Evolutionary conservation across 805 yeast species (phyloP).

Genomic region (Suhomyces sp.): DNA sequence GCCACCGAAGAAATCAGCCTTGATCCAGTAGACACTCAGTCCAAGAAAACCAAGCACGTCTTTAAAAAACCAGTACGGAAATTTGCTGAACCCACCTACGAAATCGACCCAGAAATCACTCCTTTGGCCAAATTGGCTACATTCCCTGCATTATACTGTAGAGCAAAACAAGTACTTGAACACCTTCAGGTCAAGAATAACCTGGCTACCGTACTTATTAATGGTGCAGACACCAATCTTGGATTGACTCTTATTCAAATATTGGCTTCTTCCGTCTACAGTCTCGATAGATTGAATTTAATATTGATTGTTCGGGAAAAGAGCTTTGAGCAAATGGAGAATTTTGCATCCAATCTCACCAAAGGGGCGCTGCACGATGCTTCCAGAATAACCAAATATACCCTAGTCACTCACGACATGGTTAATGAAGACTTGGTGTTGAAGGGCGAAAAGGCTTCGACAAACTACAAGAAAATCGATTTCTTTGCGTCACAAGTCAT

Average conservation of each 20-base stretch:
- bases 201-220: conserved; percentile 33
- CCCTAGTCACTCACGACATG: conserved; percentile 32
- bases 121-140: conserved; percentile 31
- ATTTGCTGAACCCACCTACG: not conserved
- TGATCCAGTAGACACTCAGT: not conserved
- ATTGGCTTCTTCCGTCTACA: conserved; percentile 27
- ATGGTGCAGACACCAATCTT: conserved; percentile 42
- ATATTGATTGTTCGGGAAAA: conserved; percentile 29
- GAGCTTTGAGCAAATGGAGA: conserved; percentile 16
- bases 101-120: conserved; percentile 18
- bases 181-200: conserved; percentile 17
- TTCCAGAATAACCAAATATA: conserved; percentile 18
- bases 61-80: not conserved
- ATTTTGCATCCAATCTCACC: conserved; percentile 16
- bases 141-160: conserved; percentile 34
- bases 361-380: conserved; percentile 21
- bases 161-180: conserved; percentile 35
- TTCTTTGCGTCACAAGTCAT: conserved; percentile 37
- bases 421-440: conserved; percentile 32
- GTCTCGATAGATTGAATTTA: conserved; percentile 24
- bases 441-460: conserved; percentile 33
- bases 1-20: not conserved
- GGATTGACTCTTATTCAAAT: conserved; percentile 36
- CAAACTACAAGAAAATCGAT: conserved; percentile 36
- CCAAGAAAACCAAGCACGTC: not conserved